Evolutionary conservation across 306 rosid genomes (phyloP), one percentile per base, ranked within the genome.

Genomic region (Vigna nakashimae): DNA sequence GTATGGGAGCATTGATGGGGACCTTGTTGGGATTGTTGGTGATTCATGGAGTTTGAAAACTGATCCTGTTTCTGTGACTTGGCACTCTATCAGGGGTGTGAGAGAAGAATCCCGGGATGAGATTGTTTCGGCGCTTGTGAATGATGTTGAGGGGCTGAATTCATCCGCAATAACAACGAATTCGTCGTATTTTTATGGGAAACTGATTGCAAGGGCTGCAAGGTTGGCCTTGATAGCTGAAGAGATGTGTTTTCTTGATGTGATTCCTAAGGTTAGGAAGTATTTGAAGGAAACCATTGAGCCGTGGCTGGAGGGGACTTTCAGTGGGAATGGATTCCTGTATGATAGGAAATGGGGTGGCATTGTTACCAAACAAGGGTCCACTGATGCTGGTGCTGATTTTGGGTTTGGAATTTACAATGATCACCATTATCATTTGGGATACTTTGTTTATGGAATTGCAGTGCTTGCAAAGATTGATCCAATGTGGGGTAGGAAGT

Each of bases 191-290:
- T 92, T 80, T 49, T 92, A 89, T 65, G 98, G 92, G 20, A 95
- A 94, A 58, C 70, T 75, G 80, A 56, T 95, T 30, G 97, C 93
- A 0, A 86, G 97, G 69, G 97, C 93, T 1, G 98, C 98, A 0
- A 90, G 98, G 84, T 62, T 95, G 46, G 98, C 93, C 7, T 65
- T 95, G 85, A 86, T 95, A 79, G 98, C 98, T 5, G 97, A 95
- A 79, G 97, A 95, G 80, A 88, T 92, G 24, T 63, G 76, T 30
- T 88, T 68, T 46, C 82, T 58, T 22, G 84, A 91, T 69, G 95
- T 86, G 78, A 82, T 92, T 66, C 90, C 97, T 0, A 48, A 22
- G 4, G 26, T 95, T 30, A 83, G 59, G 67, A 87, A 82, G 87
- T 95, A 74, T 51, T 69, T 95, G 88, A 92, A 84, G 84, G 92